phyloP scores from a whole-genome alignment of 164 flowering plant species.

The Platanus orientalis region DNA sequence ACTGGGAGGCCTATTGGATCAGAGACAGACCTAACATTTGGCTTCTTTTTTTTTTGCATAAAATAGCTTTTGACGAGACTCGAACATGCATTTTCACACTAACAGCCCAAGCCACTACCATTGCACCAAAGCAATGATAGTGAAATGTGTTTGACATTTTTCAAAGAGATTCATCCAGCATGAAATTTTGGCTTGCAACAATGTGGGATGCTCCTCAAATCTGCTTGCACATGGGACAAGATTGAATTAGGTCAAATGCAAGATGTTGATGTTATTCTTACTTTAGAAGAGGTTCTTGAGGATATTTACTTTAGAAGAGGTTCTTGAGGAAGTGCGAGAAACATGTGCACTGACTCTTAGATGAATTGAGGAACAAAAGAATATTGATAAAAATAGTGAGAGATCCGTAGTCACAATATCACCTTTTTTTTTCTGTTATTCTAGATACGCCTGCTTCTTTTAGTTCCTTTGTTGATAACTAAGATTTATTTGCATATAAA shows the following conservation, averaged over 20 bases:
- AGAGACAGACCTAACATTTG: too few relatives aligned
- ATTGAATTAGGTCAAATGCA: constrained; percentile 97
- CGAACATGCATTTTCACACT: too few relatives aligned
- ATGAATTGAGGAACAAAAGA: constrained; percentile 62
- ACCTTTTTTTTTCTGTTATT: constrained; percentile 91
- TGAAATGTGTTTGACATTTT: neutral
- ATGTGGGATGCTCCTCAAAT: constrained; percentile 81
- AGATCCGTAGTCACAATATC: constrained; percentile 34
- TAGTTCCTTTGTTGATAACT: constrained; percentile 56
- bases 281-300: constrained; percentile 56
- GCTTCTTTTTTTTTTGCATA: too few relatives aligned
- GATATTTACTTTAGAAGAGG: too few relatives aligned
- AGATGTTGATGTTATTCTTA: constrained; percentile 79
- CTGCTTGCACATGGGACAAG: constrained; percentile 97
- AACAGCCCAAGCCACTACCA: too few relatives aligned
- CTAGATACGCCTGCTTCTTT: constrained; percentile 74
- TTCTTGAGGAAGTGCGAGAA: constrained; percentile 89
- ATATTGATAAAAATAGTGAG: constrained; percentile 11
- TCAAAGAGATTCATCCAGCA: neutral
- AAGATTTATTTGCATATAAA: constrained; percentile 40
- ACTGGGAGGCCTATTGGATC: too few relatives aligned
- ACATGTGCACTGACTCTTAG: constrained; percentile 89
- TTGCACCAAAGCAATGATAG: too few relatives aligned
- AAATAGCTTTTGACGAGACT: too few relatives aligned
- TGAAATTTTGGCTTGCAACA: constrained; percentile 34